phyloP scores from a whole-genome alignment of 2,329 filamentous ascomycete genomes.

The Fusarium sp. region DNA sequence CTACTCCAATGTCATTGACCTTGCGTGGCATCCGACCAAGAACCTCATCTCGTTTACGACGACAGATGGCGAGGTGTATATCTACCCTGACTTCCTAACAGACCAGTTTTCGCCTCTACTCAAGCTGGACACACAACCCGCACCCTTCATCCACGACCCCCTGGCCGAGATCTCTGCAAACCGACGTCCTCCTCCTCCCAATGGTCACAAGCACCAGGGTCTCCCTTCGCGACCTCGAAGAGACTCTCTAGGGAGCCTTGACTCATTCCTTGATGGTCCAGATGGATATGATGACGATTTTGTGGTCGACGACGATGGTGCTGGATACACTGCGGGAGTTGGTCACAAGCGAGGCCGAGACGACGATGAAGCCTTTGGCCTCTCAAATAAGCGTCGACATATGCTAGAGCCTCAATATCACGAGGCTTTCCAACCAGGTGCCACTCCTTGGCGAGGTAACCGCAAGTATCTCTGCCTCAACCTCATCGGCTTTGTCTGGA shows the following conservation, averaged over 20 bases:
- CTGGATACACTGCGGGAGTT: conserved; percentile 78
- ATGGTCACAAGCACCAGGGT: conserved; percentile 65
- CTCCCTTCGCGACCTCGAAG: conserved; percentile 64
- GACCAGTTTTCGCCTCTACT: conserved; percentile 69
- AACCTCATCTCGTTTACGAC: conserved; percentile 95
- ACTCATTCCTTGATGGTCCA: conserved; percentile 79
- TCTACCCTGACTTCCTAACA: conserved; percentile 78
- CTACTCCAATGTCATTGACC: conserved; percentile 84
- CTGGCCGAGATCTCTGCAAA: conserved; percentile 77
- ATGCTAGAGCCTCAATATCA: conserved; percentile 76
- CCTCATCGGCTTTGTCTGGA: conserved; percentile 95
- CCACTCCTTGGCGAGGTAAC: conserved; percentile 95
- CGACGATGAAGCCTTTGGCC: conserved; percentile 63
- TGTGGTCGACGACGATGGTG: conserved; percentile 94
- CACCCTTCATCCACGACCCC: conserved; percentile 88
- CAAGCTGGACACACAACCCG: conserved; percentile 73
- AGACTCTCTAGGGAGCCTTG: conserved; percentile 80
- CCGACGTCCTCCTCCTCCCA: conserved; percentile 64
- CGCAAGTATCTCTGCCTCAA: conserved; percentile 94
- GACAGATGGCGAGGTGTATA: conserved; percentile 92
- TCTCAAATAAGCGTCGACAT: conserved; percentile 62
- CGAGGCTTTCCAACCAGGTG: conserved; percentile 89
- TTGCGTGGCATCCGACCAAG: conserved; percentile 90
- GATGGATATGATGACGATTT: conserved; percentile 78
- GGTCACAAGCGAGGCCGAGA: conserved; percentile 64